phyloP scores from a whole-genome alignment of 306 rosid genomes.

The Albizia julibrissin region DNA sequence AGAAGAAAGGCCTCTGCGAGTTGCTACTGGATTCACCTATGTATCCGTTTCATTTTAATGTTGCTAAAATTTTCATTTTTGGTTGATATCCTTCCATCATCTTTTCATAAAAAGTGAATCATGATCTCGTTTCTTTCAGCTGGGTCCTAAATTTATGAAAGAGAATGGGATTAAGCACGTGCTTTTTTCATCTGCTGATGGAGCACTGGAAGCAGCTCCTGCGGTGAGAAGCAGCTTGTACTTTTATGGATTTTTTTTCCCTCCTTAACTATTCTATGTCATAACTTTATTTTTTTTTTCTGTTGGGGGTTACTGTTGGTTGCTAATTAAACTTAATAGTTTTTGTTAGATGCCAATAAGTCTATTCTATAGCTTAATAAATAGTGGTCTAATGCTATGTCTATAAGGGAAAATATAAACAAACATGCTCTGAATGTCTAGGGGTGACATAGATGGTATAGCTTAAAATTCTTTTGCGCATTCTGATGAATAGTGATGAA shows the following conservation, averaged over 20 bases:
- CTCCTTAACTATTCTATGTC: background rate
- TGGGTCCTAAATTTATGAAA: constrained; percentile 87
- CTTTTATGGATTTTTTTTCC: background rate
- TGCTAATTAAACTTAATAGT: background rate
- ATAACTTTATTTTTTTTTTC: background rate
- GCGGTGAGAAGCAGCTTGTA: constrained; percentile 60
- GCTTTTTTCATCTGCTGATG: constrained; percentile 88
- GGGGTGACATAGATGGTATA: constrained; percentile 16
- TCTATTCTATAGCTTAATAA: constrained; percentile 18
- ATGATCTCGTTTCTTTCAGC: constrained; percentile 45
- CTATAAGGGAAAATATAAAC: background rate
- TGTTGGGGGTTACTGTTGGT: background rate
- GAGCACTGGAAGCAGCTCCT: constrained; percentile 98
- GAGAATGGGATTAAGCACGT: constrained; percentile 84
- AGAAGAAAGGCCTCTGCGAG: constrained; percentile 73
- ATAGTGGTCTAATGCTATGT: constrained; percentile 22
- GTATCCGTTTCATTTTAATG: constrained; percentile 40
- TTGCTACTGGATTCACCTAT: constrained; percentile 92
- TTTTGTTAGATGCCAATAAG: background rate
- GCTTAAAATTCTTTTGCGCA: constrained; percentile 6
- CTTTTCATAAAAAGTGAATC: constrained; percentile 12
- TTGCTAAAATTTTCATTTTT: background rate
- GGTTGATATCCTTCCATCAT: constrained; percentile 2
- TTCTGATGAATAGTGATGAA: no score
- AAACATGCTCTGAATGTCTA: constrained; percentile 10